Evolutionary conservation across 441 rosid genomes (phyloP), one percentile per base, ranked within the genome.

Genomic region (Gossypium schwendimanii): DNA sequence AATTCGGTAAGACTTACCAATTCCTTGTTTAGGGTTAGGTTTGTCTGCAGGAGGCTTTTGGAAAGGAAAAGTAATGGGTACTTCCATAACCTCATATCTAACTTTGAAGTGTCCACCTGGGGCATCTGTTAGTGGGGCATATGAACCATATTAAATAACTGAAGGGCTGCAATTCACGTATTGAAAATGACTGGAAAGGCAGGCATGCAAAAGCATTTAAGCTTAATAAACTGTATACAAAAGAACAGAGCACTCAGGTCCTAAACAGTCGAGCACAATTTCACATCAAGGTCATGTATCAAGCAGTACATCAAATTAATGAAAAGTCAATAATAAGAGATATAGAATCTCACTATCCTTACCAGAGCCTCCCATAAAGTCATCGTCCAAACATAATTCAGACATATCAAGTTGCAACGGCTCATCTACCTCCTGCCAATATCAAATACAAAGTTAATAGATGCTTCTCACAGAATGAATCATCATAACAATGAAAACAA

Each of bases 21-120:
- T 84, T 87, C 99, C 99, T 84, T 95, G 99, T 82, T 91, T 93
- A 53, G 99, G 99, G 81, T 93, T 95, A 33, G 99, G 99, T 80
- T 90, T 95, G 83, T 95, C 98, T 3, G 84, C 76, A 6, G 77
- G 95, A 82, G 97, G 98, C 80, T 89, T 95, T 81, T 91, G 99
- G 81, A 86, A 89, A 78, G 97, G 94, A 73, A 95, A 79, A 28
- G 88, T 45, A 57, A 91, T 78, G 1, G 99, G 98, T 52, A 87
- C 77, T 74, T 95, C 99, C 76, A 73, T 86, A 71, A 93, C 95
- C 60, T 95, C 95, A 17, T 91, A 95, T 71, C 91, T 85, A 9
- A 93, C 97, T 71, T 87, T 81, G 76, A 88, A 81, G 73, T 82
- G 93, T 75, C 89, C 95, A 69, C 90, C 97, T 53, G 88, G 67